Evolutionary conservation across 208 protist genomes (phyloP), one percentile per base, ranked within the genome.

Genomic region (Acanthamoeba comandoni): DNA sequence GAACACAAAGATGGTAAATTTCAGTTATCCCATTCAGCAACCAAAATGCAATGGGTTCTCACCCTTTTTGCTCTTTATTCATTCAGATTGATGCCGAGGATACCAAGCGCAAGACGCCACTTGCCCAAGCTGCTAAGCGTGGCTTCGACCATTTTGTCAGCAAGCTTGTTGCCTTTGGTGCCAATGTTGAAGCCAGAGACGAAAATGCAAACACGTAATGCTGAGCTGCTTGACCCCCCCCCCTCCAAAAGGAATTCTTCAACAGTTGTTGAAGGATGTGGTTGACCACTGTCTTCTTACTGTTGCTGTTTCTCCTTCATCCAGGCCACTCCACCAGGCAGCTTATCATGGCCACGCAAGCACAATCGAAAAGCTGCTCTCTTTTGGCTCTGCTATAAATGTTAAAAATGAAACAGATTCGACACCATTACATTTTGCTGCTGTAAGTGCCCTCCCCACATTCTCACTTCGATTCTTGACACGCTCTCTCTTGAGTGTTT

Each of bases 121-220:
- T 86, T 15, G 77, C 77, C 19, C 57, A 69, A 2, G 77, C 77
- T 0, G 49, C 77, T 0, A 86, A 67, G 77, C 49, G 57, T 19
- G 77, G 77, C 19, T 86, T 60, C 53, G 51, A 60, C 53, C 26
- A 67, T 12, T 29, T 86, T 17, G 52, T 86, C 77, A 22, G 31
- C n/a, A 13, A 55, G 26, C 26, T 86, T n/a, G 15, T 86, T 51
- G 53, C 49, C 19, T 57, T 51, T 19, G 57, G 57, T 13, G 77
- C 77, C 24, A 67, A 60, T 35, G 55, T 67, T 17, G 48, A 65
- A 26, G 9, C 77, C 26, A 17, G 77, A 17, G 77, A 86, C 53
- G 77, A 86, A 43, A 86, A 86, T 43, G 77, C 55, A 51, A 86
- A 86, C 77, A 86, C 29, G 77, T 86, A 35, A 19, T 62, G 55